Base-by-base conservation (phyloP, 1,284 basidiomycete species). In the Rhodotorula mucilaginosa region DNA sequence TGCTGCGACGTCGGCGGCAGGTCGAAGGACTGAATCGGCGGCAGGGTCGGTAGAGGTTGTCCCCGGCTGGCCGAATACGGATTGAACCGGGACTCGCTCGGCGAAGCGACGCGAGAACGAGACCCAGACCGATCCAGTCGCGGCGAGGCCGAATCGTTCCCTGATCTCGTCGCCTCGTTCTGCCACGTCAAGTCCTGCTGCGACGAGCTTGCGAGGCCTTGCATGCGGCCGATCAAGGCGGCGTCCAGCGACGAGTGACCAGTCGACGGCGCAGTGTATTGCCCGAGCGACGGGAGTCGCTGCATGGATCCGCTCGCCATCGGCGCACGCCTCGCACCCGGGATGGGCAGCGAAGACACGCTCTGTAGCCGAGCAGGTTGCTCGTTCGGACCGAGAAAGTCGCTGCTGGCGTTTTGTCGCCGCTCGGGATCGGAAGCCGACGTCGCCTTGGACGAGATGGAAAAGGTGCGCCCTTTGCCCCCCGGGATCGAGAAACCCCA, bases 241-340 rank as follows among this genome's bases (percentile, higher is more conserved):
- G 66, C 58, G 60, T 76, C 74, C 59, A 74, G 68, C 1, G 73
- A 74, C 31, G 74, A 76, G 46, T 74, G 73, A 3, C 71, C 74
- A 8, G 71, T 71, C 58, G 64, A 68, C 5, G 74, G 69, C 7
- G 69, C 62, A 46, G 65, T 60, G 60, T 64, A 58, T 29, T 70
- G 66, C 3, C 56, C 47, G 39, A 68, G 67, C 16, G 64, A 51
- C 13, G 67, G 67, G 49, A 64, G 62, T 21, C 57, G 47, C 26
- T 58, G 61, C 26, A 64, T 34, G 21, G 61, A 59, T 21, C 49
- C 61, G 29, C 34, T 57, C 4, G 59, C 52, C 44, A 51, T 57
- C 21, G 51, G 47, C 29, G 61, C n/a, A 54, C 31, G 49, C 7
- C 47, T 58, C 19, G 58, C 18, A 4, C 63, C 26, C 58, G 64